Conservation (phyloP, 2,329 filamentous ascomycete species). For the Epichloe scottii region DNA sequence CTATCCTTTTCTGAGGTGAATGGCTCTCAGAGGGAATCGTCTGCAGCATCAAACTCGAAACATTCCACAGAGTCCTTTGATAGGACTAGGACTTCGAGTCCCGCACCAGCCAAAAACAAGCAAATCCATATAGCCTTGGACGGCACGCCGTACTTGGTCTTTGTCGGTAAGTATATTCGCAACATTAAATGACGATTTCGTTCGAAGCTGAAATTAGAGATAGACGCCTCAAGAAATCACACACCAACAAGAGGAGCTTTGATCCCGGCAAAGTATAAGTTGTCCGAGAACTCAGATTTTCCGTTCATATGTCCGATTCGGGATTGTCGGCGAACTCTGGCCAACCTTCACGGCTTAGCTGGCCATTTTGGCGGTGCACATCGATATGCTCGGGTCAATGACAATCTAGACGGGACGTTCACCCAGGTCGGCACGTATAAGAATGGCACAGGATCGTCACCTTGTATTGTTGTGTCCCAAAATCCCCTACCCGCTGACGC, state of each 20-base stretch:
- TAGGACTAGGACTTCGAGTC: background rate
- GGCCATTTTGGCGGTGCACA: slow-evolving; percentile 17
- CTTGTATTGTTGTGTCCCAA: slow-evolving; percentile 18
- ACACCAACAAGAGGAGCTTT: slow-evolving; percentile 15
- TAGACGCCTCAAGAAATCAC: background rate
- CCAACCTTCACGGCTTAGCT: slow-evolving; percentile 11
- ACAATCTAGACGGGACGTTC: slow-evolving; percentile 29
- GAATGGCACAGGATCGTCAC: slow-evolving; percentile 11
- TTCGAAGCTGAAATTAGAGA: background rate
- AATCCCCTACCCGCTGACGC: slow-evolving; percentile 11
- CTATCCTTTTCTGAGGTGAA: background rate
- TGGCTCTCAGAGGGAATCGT: background rate
- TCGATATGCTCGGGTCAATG: slow-evolving; percentile 20
- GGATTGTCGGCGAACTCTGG: slow-evolving; percentile 20
- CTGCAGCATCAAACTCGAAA: background rate
- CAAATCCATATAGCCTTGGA: background rate
- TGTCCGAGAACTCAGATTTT: slow-evolving; percentile 10
- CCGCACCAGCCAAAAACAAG: background rate
- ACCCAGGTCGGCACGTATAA: slow-evolving; percentile 16
- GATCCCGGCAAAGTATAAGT: slow-evolving; percentile 20
- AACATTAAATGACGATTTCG: background rate
- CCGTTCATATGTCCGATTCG: slow-evolving; percentile 26
- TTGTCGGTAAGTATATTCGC: background rate
- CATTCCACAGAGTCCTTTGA: background rate
- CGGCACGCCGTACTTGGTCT: slow-evolving; percentile 1